Base-by-base conservation (phyloP, 2,329 filamentous ascomycete species). In the Ophiostoma triangulosporum region DNA sequence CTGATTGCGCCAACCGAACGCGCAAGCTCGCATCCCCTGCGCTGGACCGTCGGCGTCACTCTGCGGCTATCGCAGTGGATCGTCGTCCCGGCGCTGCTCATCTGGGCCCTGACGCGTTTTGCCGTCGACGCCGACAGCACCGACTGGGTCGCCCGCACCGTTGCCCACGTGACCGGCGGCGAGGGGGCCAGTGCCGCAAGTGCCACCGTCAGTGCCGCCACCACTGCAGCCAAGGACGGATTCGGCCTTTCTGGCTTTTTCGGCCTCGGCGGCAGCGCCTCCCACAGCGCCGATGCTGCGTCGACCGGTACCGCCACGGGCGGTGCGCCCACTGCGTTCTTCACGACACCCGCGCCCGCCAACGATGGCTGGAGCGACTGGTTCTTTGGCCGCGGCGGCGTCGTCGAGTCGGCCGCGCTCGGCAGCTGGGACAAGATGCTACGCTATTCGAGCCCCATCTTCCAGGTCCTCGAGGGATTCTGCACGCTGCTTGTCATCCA, bases 401-500 rank as follows among this genome's bases (percentile, higher is more conserved):
- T 97, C 55, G 66, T 95, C 26, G 88, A 97, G 71, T 84, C 78
- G 32, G 71, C 86, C 57, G 84, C 86, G 22, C 78, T 97, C 58
- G 89, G 89, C 29, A 80, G 79, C 52, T 98, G 93, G 93, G 89
- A 96, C 65, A 89, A 84, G 65, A 72, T 88, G 50, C 70, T 98
- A 68, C 78, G 84, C 64, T 97, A 94, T 73, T 95, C 90, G 32
- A 94, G 88, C 4, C 93, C 93, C 0, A 78, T 95, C 51, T 98
- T 97, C 71, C 93, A 98, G 70, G 74, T 98, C 8, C 80, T 86
- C 51, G 93, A 98, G 68, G 93, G 93, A 6, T 98, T 98, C 70
- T 97, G 93, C 73, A 97, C 88, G 64, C 72, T 98, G 62, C 72
- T 97, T 54, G 90, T 97, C 59, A 97, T 98, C 55, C 93, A 98